Evolutionary conservation across 148 eudicot species (phyloP), one percentile per base, ranked within the genome.

Genomic region (Amaranthus palmeri): DNA sequence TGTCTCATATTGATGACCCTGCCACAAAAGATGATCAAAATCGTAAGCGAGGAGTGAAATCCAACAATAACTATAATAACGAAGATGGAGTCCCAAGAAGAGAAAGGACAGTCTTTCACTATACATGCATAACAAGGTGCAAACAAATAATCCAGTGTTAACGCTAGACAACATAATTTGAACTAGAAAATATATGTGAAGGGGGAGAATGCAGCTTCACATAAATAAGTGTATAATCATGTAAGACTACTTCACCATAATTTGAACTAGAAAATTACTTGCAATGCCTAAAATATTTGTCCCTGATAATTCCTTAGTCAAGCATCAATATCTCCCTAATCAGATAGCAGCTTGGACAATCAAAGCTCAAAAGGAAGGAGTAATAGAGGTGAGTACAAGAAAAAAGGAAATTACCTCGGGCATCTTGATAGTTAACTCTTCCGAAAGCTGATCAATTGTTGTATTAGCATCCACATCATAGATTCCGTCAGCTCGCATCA

Each of bases 401-500:
- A 8, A 36, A 17, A 36, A 44, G 13, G 43, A 51, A 54, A 12
- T 42, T 53, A 92, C 97, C 93, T 95, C 98, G 3, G 96, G 93
- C 97, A 95, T 85, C 80, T 87, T 85, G 51, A 95, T 85, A 74
- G 81, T 82, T 64, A 95, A 86, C 75, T 95, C 98, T 79, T 95
- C 97, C 48, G 97, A 91, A 52, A 95, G 96, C 80, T 95, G 97
- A 80, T 95, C 91, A 72, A 95, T 95, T 44, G 98, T 83, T 48
- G 98, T 95, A 82, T 95, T 95, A 66, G 98, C 98, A 88, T 95
- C 98, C 63, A 95, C 98, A 76, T 95, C 98, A 82, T 85, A 95
- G 62, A 95, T 81, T 50, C 98, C 98, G 64, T 91, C 93, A 51
- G 91, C 98, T 73, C 98, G 88, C 97, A 91, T 89, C 49, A 95